These are phyloP conservation scores for Astraeus odoratus DNA, from an alignment of 768 basidiomycete genomes.

Conservation along the genomic window DNA sequence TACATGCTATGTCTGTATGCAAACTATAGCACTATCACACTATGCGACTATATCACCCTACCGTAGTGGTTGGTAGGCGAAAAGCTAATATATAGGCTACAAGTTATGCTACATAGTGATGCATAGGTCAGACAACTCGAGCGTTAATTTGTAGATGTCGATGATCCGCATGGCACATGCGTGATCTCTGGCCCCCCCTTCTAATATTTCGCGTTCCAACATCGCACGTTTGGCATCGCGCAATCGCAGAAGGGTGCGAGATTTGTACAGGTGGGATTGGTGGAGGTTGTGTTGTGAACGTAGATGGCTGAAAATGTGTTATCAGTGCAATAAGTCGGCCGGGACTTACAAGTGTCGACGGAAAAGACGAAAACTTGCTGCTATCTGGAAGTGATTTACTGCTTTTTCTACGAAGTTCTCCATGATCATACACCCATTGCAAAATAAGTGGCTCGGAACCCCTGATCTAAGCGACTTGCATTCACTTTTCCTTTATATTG, in stretches of 20 bases:
- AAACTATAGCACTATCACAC: no score
- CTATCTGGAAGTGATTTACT: constrained; percentile 23
- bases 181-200: constrained; percentile 46
- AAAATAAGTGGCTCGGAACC: constrained; percentile 68
- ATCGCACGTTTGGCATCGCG: constrained; percentile 75
- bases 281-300: constrained; percentile 17
- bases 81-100: no score
- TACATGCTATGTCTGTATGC: no score
- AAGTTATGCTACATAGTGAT: no score
- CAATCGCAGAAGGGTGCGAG: constrained; percentile 71
- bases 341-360: constrained; percentile 34
- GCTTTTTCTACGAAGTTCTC: constrained; percentile 41
- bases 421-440: constrained; percentile 65
- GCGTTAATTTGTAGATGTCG: no score
- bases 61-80: no score
- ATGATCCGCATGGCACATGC: not conserved
- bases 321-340: not conserved
- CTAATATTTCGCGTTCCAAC: constrained; percentile 69
- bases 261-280: constrained; percentile 44
- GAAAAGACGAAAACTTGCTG: constrained; percentile 56
- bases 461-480: constrained; percentile 70
- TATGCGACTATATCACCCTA: no score
- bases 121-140: no score
- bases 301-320: not conserved
- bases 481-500: constrained; percentile 45